A percentile compares a stretch with the other conserved stretches of the same genome.
These are phyloP conservation scores for Populus deltoides DNA, from an alignment of 345 rosid species.

Conservation along the genomic window DNA sequence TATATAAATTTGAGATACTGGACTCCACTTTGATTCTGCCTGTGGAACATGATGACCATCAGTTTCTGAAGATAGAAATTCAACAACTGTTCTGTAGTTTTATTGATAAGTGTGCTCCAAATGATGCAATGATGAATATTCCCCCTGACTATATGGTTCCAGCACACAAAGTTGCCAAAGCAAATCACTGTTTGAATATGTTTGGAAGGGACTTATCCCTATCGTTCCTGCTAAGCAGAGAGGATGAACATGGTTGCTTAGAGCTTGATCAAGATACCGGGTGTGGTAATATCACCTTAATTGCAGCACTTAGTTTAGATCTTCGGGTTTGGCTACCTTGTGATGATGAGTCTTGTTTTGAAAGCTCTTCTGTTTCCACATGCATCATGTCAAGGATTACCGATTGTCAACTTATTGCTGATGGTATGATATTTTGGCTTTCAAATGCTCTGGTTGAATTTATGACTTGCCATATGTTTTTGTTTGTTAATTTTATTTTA, in stretches of 20 bases:
- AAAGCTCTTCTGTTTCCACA: constrained; percentile 32
- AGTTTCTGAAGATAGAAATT: constrained; percentile 55
- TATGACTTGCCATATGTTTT: neutral
- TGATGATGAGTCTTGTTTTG: constrained; percentile 27
- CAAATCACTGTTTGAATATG: constrained; percentile 52
- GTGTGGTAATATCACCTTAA: constrained; percentile 39
- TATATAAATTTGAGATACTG: constrained; percentile 68
- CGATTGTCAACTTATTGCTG: constrained; percentile 51
- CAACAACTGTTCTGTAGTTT: constrained; percentile 54
- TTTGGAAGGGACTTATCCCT: constrained; percentile 63
- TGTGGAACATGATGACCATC: constrained; percentile 42
- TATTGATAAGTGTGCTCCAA: constrained; percentile 33
- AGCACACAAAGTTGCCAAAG: constrained; percentile 37
- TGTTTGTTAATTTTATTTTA: constrained; percentile 9
- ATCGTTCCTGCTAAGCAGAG: constrained; percentile 40
- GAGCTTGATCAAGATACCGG: constrained; percentile 28
- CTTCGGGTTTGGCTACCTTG: constrained; percentile 76
- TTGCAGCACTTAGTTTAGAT: constrained; percentile 57
- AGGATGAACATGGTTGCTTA: constrained; percentile 35
- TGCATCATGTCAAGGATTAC: constrained; percentile 67
- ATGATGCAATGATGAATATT: constrained; percentile 43
- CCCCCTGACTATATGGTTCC: constrained; percentile 59
- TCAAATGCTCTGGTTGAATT: constrained; percentile 13
- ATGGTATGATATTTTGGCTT: constrained; percentile 51
- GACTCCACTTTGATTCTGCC: constrained; percentile 67